These are phyloP conservation scores for Gloeophyllum trabeum DNA, from an alignment of 768 basidiomycete species.

Conservation along the genomic window DNA sequence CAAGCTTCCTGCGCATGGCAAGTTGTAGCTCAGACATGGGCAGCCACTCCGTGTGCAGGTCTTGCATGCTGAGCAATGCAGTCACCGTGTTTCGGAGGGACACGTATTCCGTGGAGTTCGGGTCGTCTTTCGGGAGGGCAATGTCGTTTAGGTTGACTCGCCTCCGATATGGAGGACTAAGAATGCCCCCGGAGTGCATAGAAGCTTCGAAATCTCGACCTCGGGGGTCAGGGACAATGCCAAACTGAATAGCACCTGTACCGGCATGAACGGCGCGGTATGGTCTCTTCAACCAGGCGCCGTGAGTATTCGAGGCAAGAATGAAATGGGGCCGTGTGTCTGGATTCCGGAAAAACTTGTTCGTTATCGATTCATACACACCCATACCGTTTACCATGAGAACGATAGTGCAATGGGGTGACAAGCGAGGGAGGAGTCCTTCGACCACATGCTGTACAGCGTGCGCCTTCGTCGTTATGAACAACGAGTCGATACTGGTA, in stretches of 20 bases:
- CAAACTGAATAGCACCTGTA: constrained; percentile 63
- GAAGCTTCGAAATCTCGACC: constrained; percentile 56
- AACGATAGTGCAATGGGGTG: constrained; percentile 66
- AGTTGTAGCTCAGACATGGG: constrained; percentile 58
- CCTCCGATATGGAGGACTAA: constrained; percentile 25
- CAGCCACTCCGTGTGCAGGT: constrained; percentile 51
- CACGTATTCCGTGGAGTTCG: constrained; percentile 32
- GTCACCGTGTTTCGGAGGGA: constrained; percentile 61
- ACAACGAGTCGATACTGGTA: constrained; percentile 62
- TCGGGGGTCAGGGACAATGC: constrained; percentile 58
- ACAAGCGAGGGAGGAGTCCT: constrained; percentile 50
- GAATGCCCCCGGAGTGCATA: constrained; percentile 21
- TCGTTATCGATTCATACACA: constrained; percentile 67
- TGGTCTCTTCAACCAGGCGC: constrained; percentile 44
- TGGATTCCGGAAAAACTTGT: constrained; percentile 60
- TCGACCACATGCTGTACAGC: constrained; percentile 47
- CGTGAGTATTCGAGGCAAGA: constrained; percentile 74
- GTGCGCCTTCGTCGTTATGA: constrained; percentile 76
- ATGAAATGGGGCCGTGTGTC: constrained; percentile 75
- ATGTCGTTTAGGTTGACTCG: constrained; percentile 44
- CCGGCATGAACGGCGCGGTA: constrained; percentile 61
- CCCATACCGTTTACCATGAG: constrained; percentile 96
- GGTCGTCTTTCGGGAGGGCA: constrained; percentile 19
- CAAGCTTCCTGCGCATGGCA: constrained; percentile 69
- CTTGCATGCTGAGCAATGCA: constrained; percentile 41